Percentiles rank a stretch among this genome's conserved stretches.
phyloP scores from a whole-genome alignment of 805 yeast genomes.

The Myxozyma kluyveri region DNA sequence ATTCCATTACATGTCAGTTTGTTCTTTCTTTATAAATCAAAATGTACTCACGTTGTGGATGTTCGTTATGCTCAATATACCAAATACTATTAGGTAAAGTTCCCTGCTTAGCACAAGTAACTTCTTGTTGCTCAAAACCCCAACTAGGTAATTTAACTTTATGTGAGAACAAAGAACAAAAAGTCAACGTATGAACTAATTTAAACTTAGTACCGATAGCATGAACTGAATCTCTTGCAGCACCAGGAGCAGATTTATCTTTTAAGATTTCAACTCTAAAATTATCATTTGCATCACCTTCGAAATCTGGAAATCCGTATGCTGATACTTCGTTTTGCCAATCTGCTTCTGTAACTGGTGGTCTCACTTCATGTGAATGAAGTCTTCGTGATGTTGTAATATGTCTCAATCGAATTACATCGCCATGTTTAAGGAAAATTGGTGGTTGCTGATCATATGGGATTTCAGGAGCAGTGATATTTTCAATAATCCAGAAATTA shows the following conservation, averaged over 20 bases:
- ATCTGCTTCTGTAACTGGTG: conserved; percentile 88
- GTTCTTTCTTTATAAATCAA: conserved; percentile 17
- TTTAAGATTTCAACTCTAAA: conserved; percentile 59
- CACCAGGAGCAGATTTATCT: conserved; percentile 40
- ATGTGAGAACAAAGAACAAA: conserved; percentile 75
- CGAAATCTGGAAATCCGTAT: conserved; percentile 58
- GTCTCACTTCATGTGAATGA: conserved; percentile 69
- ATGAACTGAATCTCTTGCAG: conserved; percentile 42
- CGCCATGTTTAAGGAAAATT: conserved; percentile 53
- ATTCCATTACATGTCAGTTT: conserved; percentile 14
- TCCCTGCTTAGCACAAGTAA: conserved; percentile 77
- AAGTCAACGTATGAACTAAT: conserved; percentile 61
- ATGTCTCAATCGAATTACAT: conserved; percentile 67
- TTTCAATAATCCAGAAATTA: conserved; percentile 66
- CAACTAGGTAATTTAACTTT: conserved; percentile 71
- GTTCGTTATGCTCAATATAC: conserved; percentile 65
- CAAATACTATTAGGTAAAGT: conserved; percentile 65
- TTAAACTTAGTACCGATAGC: conserved; percentile 71
- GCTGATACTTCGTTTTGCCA: conserved; percentile 81
- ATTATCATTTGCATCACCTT: conserved; percentile 66
- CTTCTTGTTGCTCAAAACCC: conserved; percentile 86
- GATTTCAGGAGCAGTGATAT: conserved; percentile 30
- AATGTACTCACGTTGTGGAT: conserved; percentile 45
- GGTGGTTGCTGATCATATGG: conserved; percentile 39
- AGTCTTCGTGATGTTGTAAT: conserved; percentile 62